These are phyloP conservation scores for Nemania abortiva DNA, from an alignment of 2,329 filamentous ascomycete genomes.

Conservation along the genomic window DNA sequence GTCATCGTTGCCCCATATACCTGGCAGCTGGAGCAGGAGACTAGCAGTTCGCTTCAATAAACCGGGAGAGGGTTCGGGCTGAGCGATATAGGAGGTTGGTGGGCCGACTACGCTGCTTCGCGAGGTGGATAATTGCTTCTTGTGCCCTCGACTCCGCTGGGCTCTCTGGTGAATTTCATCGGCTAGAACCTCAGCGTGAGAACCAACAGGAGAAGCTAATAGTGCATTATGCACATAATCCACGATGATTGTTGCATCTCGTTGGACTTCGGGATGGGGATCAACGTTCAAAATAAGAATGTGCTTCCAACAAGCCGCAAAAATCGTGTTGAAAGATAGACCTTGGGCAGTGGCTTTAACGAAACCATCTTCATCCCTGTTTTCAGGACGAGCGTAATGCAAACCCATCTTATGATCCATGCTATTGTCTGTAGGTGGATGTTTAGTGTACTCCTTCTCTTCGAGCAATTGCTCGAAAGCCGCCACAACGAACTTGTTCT, in stretches of 20 bases:
- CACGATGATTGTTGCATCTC: constrained; percentile 84
- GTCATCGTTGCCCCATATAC: constrained; percentile 64
- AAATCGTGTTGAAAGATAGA: constrained; percentile 87
- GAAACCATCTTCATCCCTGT: constrained; percentile 68
- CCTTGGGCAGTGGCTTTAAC: constrained; percentile 69
- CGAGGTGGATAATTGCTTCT: constrained; percentile 57
- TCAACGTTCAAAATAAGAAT: constrained; percentile 91
- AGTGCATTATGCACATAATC: constrained; percentile 86
- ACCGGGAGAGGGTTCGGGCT: constrained; percentile 67
- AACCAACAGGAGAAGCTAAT: constrained; percentile 79
- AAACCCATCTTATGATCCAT: constrained; percentile 72
- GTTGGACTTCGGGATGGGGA: constrained; percentile 91
- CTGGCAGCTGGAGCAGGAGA: constrained; percentile 67
- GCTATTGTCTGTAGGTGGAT: constrained; percentile 67
- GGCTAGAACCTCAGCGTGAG: constrained; percentile 77
- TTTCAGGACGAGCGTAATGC: constrained; percentile 69
- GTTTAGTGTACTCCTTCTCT: constrained; percentile 77
- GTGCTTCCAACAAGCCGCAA: constrained; percentile 94
- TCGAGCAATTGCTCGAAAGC: constrained; percentile 92
- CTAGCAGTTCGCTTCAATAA: constrained; percentile 74
- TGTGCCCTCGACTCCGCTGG: constrained; percentile 60
- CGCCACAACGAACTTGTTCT: constrained; percentile 90
- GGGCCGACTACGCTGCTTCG: constrained; percentile 59
- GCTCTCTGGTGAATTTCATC: constrained; percentile 74
- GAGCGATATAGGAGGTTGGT: constrained; percentile 49